Percentiles rank a stretch among this genome's conserved stretches.
phyloP scores from a whole-genome alignment of 2,329 filamentous ascomycete species.

The Beauveria sp. region DNA sequence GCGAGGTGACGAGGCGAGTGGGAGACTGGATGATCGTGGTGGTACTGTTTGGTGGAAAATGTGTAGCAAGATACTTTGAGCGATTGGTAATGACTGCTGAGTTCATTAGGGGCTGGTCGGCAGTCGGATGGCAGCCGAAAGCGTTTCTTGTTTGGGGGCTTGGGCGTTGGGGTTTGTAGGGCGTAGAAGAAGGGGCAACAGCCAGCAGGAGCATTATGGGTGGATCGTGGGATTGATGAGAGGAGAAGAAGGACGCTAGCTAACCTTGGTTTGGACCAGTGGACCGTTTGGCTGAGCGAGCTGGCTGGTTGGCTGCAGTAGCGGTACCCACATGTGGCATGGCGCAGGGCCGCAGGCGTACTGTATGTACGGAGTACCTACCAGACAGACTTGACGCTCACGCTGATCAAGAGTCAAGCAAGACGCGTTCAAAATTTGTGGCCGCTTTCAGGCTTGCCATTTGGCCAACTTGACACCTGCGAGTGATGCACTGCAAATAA shows the following conservation, averaged over 20 bases:
- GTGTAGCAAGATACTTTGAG: background rate
- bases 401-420: too few species aligned
- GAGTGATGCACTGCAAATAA: background rate
- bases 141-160: conserved; percentile 1
- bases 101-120: background rate
- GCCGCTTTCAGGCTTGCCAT: too few species aligned
- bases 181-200: too few species aligned
- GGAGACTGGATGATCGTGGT: background rate
- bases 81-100: too few species aligned
- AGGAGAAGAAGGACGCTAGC: too few species aligned
- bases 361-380: too few species aligned
- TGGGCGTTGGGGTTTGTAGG: background rate
- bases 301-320: conserved; percentile 1
- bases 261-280: too few species aligned
- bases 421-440: too few species aligned
- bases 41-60: background rate
- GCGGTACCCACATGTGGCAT: background rate
- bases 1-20: background rate
- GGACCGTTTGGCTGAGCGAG: too few species aligned
- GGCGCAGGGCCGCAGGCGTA: background rate
- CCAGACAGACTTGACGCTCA: too few species aligned
- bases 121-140: conserved; percentile 9
- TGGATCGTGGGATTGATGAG: too few species aligned
- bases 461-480: background rate
- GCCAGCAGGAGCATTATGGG: too few species aligned